Evolutionary conservation across 495 filamentous ascomycete species (phyloP).

Genomic region (Letharia lupina): DNA sequence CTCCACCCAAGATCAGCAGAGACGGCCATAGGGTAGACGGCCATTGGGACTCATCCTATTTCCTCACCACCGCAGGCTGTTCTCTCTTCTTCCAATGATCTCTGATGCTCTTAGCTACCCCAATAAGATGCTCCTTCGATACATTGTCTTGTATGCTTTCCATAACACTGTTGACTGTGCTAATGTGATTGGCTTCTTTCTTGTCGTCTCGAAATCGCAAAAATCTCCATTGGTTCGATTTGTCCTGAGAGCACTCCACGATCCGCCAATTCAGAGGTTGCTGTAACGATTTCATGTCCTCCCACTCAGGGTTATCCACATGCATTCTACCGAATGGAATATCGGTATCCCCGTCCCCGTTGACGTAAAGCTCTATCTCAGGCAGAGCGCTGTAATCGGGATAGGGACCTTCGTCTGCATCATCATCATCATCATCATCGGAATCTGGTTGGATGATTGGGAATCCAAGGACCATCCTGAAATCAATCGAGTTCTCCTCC

Average conservation of each 20-base stretch:
- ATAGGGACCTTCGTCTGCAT: slow-evolving; percentile 40
- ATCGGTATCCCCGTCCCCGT: slow-evolving; percentile 51
- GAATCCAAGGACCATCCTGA: slow-evolving; percentile 70
- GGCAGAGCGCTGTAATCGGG: slow-evolving; percentile 48
- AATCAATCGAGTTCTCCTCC: slow-evolving; percentile 88
- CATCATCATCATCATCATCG: slow-evolving; percentile 41
- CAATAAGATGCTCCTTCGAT: slow-evolving; percentile 56
- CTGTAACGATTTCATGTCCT: slow-evolving; percentile 58
- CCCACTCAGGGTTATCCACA: slow-evolving; percentile 73
- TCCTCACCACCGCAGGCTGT: neutral
- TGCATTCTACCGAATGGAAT: slow-evolving; percentile 54
- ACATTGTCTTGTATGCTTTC: slow-evolving; percentile 73
- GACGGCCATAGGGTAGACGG: neutral
- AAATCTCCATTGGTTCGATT: slow-evolving; percentile 66
- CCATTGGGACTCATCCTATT: neutral
- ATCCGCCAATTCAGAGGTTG: slow-evolving; percentile 73
- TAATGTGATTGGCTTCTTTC: slow-evolving; percentile 77
- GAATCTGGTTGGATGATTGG: slow-evolving; percentile 62
- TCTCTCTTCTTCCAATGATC: slow-evolving; percentile 62
- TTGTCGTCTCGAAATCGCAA: slow-evolving; percentile 89
- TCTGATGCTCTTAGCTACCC: slow-evolving; percentile 55
- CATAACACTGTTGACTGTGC: slow-evolving; percentile 68
- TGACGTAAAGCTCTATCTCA: slow-evolving; percentile 49
- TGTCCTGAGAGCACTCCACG: slow-evolving; percentile 79
- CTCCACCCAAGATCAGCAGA: neutral